A percentile compares a stretch with the other conserved stretches of the same genome.
These are phyloP conservation scores for Scutellaria minor DNA, from an alignment of 257 asterid genomes.

Conservation along the genomic window DNA sequence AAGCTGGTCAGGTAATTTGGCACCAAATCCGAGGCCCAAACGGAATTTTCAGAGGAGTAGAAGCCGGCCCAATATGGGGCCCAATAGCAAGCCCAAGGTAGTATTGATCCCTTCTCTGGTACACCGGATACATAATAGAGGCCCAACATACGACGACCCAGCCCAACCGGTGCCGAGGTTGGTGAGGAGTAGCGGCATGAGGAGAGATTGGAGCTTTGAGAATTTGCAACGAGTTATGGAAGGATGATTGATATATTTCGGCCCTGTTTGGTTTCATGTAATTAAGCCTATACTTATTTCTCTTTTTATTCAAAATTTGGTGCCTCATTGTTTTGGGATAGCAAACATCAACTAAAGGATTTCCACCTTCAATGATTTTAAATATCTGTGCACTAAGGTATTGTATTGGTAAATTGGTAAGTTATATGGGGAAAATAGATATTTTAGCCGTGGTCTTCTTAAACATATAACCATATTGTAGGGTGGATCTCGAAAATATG, in stretches of 20 bases:
- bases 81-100: not conserved
- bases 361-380: too few relatives aligned
- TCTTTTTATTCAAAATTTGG: not conserved
- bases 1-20: slow-evolving; percentile 27
- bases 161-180: not conserved
- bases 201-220: slow-evolving; percentile 38
- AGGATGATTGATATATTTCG: not conserved
- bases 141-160: not conserved
- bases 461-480: not conserved
- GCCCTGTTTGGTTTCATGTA: not conserved
- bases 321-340: not conserved
- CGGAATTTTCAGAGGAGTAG: not conserved
- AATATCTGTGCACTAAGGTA: too few relatives aligned
- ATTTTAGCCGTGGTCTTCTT: not conserved
- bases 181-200: slow-evolving; percentile 32
- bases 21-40: not conserved
- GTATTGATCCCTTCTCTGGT: not conserved
- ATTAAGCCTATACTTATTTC: not conserved
- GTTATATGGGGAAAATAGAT: too few relatives aligned
- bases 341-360: too few relatives aligned
- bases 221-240: slow-evolving; percentile 21
- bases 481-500: too few relatives aligned
- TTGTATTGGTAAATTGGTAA: too few relatives aligned
- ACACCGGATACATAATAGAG: slow-evolving; percentile 17
- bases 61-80: slow-evolving; percentile 20